Evolutionary conservation across 768 basidiomycete genomes (phyloP).

Genomic region (Paxillus ammoniavirescens): DNA sequence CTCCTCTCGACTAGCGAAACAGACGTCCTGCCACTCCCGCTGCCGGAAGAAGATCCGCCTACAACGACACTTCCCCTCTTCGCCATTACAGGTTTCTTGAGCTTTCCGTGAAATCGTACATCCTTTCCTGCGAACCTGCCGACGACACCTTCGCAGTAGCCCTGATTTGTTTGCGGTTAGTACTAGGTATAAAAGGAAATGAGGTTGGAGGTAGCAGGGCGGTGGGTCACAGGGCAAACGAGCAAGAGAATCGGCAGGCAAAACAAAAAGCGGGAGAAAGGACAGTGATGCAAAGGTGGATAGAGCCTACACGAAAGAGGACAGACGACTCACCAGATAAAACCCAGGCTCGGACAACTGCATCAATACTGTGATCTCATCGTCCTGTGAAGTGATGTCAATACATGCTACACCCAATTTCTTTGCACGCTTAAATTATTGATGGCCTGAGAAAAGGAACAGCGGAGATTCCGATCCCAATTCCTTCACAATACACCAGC

Average conservation of each 20-base stretch:
- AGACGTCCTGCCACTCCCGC: conserved; percentile 9
- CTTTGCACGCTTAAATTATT: too few relatives aligned
- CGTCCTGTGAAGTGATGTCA: conserved; percentile 48
- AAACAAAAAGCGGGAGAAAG: background rate
- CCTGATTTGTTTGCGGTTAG: conserved; percentile 39
- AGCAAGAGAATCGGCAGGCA: too few relatives aligned
- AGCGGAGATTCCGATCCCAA: background rate
- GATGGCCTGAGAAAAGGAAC: background rate
- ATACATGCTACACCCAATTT: background rate
- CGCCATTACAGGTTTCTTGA: conserved; percentile 79
- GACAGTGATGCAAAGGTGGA: background rate
- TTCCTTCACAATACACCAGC: background rate
- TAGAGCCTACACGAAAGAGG: background rate
- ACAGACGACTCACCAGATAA: conserved; percentile 55
- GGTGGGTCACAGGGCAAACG: too few relatives aligned
- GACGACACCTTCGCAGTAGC: conserved; percentile 86
- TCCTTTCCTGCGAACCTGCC: conserved; percentile 64
- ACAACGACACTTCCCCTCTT: conserved; percentile 45
- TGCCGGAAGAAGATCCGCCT: background rate
- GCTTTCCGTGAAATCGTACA: conserved; percentile 68
- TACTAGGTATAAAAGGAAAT: background rate
- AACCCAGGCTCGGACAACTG: conserved; percentile 56
- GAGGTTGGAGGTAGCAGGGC: background rate
- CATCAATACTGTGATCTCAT: conserved; percentile 77
- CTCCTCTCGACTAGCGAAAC: conserved; percentile 16